A percentile compares a stretch with the other conserved stretches of the same genome.
These are phyloP conservation scores for Physaria fendleri DNA, from an alignment of 345 rosid genomes.

Conservation along the genomic window DNA sequence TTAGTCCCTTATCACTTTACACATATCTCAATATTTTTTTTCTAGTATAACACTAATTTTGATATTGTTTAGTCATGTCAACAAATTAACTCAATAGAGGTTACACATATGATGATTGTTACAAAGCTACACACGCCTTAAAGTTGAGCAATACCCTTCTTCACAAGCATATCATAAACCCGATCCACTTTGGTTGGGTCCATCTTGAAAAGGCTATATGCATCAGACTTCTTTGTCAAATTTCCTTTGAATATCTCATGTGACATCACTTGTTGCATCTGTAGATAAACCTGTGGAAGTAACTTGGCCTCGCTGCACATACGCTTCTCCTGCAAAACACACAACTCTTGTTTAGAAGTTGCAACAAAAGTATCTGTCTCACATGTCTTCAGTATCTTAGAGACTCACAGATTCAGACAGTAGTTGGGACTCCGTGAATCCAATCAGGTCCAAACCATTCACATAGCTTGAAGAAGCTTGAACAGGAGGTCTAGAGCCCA, in stretches of 20 bases:
- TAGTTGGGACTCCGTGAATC: constrained; percentile 53
- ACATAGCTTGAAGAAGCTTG: constrained; percentile 58
- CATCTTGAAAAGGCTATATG: constrained; percentile 66
- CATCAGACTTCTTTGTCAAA: constrained; percentile 67
- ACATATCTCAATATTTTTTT: constrained; percentile 8
- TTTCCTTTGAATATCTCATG: constrained; percentile 72
- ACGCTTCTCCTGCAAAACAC: constrained; percentile 71
- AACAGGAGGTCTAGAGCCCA: constrained; percentile 35
- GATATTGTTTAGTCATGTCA: no score
- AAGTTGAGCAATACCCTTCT: constrained; percentile 78
- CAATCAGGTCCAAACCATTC: constrained; percentile 51
- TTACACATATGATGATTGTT: constrained; percentile 27
- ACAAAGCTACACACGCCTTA: constrained; percentile 25
- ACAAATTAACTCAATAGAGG: constrained; percentile 17
- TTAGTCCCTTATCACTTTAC: constrained; percentile 25
- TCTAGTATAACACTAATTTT: constrained; percentile 16
- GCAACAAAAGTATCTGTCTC: not conserved
- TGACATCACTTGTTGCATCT: constrained; percentile 78
- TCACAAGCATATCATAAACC: constrained; percentile 88
- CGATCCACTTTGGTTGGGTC: constrained; percentile 75
- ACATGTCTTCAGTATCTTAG: not conserved
- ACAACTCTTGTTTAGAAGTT: constrained; percentile 14
- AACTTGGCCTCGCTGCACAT: constrained; percentile 66
- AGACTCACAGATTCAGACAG: constrained; percentile 78
- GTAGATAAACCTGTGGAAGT: constrained; percentile 71